These are phyloP conservation scores for Puccinia coronata DNA, from an alignment of 1,284 basidiomycete genomes.

Conservation along the genomic window DNA sequence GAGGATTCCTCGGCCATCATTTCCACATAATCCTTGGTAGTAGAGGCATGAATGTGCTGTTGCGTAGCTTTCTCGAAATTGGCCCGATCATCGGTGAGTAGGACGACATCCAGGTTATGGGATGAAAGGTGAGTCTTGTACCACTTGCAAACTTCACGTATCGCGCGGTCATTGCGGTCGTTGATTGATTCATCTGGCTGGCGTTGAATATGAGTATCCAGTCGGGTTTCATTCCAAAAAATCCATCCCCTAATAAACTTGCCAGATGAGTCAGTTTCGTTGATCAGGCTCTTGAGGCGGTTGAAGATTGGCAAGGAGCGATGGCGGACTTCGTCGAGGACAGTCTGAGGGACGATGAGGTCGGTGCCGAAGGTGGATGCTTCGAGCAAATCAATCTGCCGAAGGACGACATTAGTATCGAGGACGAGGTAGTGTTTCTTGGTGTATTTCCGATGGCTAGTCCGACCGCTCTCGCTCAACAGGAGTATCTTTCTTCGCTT, in stretches of 20 bases:
- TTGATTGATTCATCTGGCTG: slow-evolving; percentile 78
- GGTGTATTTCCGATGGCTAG: slow-evolving; percentile 48
- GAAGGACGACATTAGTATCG: slow-evolving; percentile 91
- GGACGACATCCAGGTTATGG: slow-evolving; percentile 65
- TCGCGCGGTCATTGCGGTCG: slow-evolving; percentile 88
- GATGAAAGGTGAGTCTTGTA: slow-evolving; percentile 71
- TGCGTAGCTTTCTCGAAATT: slow-evolving; percentile 75
- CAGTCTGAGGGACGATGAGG: slow-evolving; percentile 89
- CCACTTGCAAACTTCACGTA: slow-evolving; percentile 80
- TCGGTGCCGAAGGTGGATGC: slow-evolving; percentile 64
- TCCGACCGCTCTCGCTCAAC: slow-evolving; percentile 52
- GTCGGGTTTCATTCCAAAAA: slow-evolving; percentile 56
- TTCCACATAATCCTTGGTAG: slow-evolving; percentile 78
- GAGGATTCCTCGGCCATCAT: slow-evolving; percentile 65
- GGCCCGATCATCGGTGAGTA: slow-evolving; percentile 85
- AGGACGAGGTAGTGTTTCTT: slow-evolving; percentile 75
- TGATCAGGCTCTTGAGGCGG: slow-evolving; percentile 77
- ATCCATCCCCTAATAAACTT: slow-evolving; percentile 54
- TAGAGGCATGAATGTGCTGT: slow-evolving; percentile 68
- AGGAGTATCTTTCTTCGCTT: slow-evolving; percentile 53
- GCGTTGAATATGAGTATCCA: slow-evolving; percentile 74
- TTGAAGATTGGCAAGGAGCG: slow-evolving; percentile 90
- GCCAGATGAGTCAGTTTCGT: slow-evolving; percentile 70
- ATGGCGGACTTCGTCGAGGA: slow-evolving; percentile 93
- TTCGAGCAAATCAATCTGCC: slow-evolving; percentile 86